phyloP scores from a whole-genome alignment of 805 yeast genomes.

The Ogataea saltuana region DNA sequence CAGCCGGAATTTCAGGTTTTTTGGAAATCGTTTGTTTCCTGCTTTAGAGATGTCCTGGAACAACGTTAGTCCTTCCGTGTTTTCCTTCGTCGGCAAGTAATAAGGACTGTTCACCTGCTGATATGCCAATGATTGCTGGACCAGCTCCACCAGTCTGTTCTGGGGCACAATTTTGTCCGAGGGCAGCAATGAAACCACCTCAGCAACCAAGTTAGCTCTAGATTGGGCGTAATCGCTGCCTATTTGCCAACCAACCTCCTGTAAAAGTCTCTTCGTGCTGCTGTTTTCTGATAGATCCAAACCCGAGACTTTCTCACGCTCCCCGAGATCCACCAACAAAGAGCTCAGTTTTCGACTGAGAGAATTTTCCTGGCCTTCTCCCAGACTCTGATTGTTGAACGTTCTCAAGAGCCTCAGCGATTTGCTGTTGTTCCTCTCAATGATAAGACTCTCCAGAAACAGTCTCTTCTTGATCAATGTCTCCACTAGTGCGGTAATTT shows the following conservation, averaged over 20 bases:
- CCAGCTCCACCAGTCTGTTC: constrained; percentile 48
- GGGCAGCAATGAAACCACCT: constrained; percentile 48
- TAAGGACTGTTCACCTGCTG: constrained; percentile 39
- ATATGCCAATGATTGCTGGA: constrained; percentile 51
- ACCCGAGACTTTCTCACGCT: constrained; percentile 13
- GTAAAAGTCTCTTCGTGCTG: constrained; percentile 13
- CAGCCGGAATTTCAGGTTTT: constrained; percentile 46
- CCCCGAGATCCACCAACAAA: constrained; percentile 30
- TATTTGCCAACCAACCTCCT: constrained; percentile 22
- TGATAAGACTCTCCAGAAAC: constrained; percentile 42
- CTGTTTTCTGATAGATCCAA: not conserved
- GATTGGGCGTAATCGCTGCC: constrained; percentile 29
- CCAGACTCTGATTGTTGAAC: constrained; percentile 7
- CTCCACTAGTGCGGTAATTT: constrained; percentile 19
- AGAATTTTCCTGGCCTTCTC: constrained; percentile 20
- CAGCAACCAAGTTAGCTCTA: constrained; percentile 41
- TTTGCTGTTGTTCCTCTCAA: constrained; percentile 30
- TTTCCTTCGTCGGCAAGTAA: constrained; percentile 20
- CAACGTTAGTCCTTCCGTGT: constrained; percentile 20
- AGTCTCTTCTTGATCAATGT: constrained; percentile 42
- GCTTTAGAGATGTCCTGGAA: constrained; percentile 21
- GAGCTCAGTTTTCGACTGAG: constrained; percentile 22
- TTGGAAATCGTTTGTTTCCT: constrained; percentile 39
- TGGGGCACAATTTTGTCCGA: constrained; percentile 49
- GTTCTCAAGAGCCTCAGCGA: constrained; percentile 42